phyloP scores from a whole-genome alignment of 257 asterid species.

The Ophiorrhiza pumila region DNA sequence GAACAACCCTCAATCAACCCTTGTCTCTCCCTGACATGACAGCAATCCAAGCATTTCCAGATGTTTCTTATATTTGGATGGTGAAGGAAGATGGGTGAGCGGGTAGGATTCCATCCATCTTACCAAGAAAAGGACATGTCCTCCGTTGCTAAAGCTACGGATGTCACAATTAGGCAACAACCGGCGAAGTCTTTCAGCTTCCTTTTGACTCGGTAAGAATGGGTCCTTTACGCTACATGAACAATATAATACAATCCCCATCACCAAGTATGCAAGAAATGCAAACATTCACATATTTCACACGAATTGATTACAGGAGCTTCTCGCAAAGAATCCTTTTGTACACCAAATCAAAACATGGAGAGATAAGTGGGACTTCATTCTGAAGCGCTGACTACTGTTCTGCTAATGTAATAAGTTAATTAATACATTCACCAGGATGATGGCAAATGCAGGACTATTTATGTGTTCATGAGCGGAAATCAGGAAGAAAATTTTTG shows the following conservation, averaged over 20 bases:
- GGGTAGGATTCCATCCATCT: not conserved
- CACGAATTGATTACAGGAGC: no score
- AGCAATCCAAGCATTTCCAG: not conserved
- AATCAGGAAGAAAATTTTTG: not conserved
- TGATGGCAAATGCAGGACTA: not conserved
- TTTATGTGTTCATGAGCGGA: no score
- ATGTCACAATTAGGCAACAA: slow-evolving; percentile 58
- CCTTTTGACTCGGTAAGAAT: slow-evolving; percentile 68
- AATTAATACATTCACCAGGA: not conserved
- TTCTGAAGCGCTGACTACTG: no score
- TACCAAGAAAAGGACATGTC: slow-evolving; percentile 86
- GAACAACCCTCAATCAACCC: no score
- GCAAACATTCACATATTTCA: not conserved
- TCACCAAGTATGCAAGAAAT: not conserved
- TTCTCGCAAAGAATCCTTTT: not conserved
- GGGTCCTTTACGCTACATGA: slow-evolving; percentile 70
- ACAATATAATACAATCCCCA: slow-evolving; percentile 6
- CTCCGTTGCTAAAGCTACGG: slow-evolving; percentile 54
- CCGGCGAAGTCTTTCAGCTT: slow-evolving; percentile 61
- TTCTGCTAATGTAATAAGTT: not conserved
- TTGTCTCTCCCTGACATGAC: no score
- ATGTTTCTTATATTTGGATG: not conserved
- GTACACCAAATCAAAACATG: no score
- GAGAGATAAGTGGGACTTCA: no score
- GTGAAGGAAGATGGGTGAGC: not conserved